phyloP scores from a whole-genome alignment of 306 rosid genomes.

The Quercus bicolor region DNA sequence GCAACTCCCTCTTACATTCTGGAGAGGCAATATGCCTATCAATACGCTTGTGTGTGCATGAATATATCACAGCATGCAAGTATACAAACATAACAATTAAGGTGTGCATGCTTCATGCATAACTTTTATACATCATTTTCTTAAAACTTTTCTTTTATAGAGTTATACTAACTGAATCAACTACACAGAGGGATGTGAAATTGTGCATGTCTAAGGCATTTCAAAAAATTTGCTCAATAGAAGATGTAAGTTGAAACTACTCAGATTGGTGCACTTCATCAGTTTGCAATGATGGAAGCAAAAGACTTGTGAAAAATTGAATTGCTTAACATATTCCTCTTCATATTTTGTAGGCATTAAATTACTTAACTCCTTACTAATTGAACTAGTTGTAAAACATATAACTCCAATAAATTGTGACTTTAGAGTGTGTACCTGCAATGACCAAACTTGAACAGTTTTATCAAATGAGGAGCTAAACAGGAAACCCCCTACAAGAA shows the following conservation, averaged over 20 bases:
- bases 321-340: too few relatives aligned
- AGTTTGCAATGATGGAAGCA: conserved; percentile 5
- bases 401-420: conserved; percentile 6
- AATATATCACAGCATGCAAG: background rate
- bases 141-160: too few relatives aligned
- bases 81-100: too few relatives aligned
- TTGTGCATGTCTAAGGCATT: background rate
- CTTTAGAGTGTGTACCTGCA: conserved; percentile 58
- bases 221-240: conserved; percentile 9
- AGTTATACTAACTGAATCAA: background rate
- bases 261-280: conserved; percentile 4
- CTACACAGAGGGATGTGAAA: background rate
- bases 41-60: background rate
- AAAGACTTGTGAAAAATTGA: background rate
- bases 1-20: background rate
- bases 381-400: background rate
- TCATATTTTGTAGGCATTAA: background rate
- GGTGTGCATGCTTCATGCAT: too few relatives aligned
- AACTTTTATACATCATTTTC: too few relatives aligned
- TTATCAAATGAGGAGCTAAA: conserved; percentile 95
- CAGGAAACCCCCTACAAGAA: conserved; percentile 65
- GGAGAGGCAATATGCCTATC: background rate
- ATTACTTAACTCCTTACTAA: conserved; percentile 4
- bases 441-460: conserved; percentile 82
- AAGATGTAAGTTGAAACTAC: conserved; percentile 6